These are phyloP conservation scores for Helicosporidium sp. DNA, from an alignment of 139 green algal species.

Conservation along the genomic window DNA sequence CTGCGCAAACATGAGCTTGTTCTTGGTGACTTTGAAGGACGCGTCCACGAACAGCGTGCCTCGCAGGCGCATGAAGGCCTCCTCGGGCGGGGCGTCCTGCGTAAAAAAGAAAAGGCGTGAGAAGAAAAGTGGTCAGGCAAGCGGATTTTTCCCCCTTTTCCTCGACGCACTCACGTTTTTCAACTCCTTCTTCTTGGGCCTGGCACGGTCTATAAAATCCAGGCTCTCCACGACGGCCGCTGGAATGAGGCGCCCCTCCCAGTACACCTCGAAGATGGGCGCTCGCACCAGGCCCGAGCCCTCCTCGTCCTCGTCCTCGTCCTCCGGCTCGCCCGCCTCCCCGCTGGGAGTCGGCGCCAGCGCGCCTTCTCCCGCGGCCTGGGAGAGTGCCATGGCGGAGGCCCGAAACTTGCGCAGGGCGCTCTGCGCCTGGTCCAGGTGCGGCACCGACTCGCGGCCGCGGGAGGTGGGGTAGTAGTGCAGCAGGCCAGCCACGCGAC, in stretches of 20 bases:
- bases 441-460: constrained; percentile 40
- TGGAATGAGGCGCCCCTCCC: constrained; percentile 58
- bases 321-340: constrained; percentile 2
- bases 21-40: constrained; percentile 18
- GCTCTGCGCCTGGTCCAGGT: neutral
- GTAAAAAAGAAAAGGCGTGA: too few species aligned
- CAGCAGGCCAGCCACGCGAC: too few species aligned
- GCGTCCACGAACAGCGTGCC: constrained; percentile 63
- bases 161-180: too few species aligned
- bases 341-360: constrained; percentile 1
- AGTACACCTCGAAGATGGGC: constrained; percentile 33
- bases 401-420: neutral
- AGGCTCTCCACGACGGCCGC: constrained; percentile 41
- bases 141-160: too few species aligned
- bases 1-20: constrained; percentile 37
- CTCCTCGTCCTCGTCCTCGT: constrained; percentile 3
- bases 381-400: neutral
- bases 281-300: neutral
- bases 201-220: constrained; percentile 57
- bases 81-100: constrained; percentile 46
- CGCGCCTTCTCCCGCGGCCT: neutral
- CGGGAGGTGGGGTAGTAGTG: constrained; percentile 56
- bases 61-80: constrained; percentile 39
- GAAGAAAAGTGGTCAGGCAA: too few species aligned
- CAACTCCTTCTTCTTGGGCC: too few species aligned